Base-by-base conservation (phyloP, 371 early-diverging fungal species). In the Entomophthora muscae region DNA sequence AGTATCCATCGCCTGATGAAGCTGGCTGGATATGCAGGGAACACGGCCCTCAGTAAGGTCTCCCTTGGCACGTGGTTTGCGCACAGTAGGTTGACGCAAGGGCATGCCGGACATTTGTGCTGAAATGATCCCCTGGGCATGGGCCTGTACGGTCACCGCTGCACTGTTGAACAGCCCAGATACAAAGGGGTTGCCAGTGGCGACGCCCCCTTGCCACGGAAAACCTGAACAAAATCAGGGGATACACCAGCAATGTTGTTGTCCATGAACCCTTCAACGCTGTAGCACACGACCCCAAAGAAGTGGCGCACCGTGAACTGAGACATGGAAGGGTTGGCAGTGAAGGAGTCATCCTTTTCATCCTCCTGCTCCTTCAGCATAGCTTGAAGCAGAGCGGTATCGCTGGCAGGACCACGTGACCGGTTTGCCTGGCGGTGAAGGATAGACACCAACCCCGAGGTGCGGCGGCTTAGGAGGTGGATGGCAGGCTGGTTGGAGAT, bases 181-280 rank as follows among this genome's bases (percentile, higher is more conserved):
- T 28, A 95, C 76, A 70, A 97, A 95, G 2, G 83, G 71, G 66
- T 84, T 84, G 68, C 76, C 83, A 2, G 88, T 82, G 55, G 69
- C 71, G 23, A 70, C 27, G 17, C 61, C 61, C 3, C 33, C 31
- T 55, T 80, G 32, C 82, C 88, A n/a, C 83, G 75, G 68, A 93
- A 87, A 31, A 93, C 69, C 24, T 85, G 75, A 7, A 92, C 80
- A 72, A 93, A 91, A 70, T 95, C 94, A 24, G 90, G 78, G 24
- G 83, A 76, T 53, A 91, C 71, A 29, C 76, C 69, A 59, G 89
- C 89, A 56, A 75, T 71, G 72, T 92, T 90, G 65, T 73, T 69
- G n/a, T 79, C 83, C 65, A 84, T 63, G 65, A 95, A 90, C 13
- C 82, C 82, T 52, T 77, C 75, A 31, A 84, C 78, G 32, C 81